phyloP scores from a whole-genome alignment of 1,139 yeast species.

The Lodderomyces orthopsilosis region DNA sequence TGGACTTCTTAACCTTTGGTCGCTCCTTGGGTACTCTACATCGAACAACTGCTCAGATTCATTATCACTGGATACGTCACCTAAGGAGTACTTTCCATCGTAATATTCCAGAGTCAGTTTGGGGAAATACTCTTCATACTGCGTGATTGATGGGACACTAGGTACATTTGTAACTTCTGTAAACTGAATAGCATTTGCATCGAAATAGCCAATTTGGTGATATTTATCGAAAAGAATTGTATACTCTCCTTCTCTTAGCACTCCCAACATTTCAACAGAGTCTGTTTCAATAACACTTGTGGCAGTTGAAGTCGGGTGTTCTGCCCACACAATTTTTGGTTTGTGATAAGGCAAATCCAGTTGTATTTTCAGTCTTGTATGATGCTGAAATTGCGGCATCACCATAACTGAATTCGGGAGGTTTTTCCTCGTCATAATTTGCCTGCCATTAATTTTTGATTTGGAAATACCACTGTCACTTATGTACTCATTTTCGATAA shows the following conservation, averaged over 20 bases:
- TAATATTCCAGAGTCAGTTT: neutral
- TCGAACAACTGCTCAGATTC: neutral
- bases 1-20: neutral
- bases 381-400: conserved; percentile 27
- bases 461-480: neutral
- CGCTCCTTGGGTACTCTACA: too few relatives aligned
- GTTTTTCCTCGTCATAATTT: conserved; percentile 19
- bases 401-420: conserved; percentile 25
- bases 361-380: neutral
- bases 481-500: neutral
- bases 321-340: conserved; percentile 20
- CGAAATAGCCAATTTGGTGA: neutral
- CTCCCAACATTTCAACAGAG: neutral
- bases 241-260: neutral
- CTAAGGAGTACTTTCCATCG: neutral
- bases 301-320: neutral
- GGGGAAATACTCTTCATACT: conserved; percentile 1
- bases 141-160: neutral
- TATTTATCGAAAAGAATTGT: neutral
- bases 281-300: neutral
- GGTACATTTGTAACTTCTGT: neutral
- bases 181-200: neutral
- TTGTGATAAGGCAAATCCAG: conserved; percentile 18
- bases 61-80: neutral
- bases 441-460: conserved; percentile 16